Percentiles rank a stretch among this genome's conserved stretches.
These are phyloP conservation scores for Austroboletus rostrupii DNA, from an alignment of 1,284 basidiomycete species.

Conservation along the genomic window DNA sequence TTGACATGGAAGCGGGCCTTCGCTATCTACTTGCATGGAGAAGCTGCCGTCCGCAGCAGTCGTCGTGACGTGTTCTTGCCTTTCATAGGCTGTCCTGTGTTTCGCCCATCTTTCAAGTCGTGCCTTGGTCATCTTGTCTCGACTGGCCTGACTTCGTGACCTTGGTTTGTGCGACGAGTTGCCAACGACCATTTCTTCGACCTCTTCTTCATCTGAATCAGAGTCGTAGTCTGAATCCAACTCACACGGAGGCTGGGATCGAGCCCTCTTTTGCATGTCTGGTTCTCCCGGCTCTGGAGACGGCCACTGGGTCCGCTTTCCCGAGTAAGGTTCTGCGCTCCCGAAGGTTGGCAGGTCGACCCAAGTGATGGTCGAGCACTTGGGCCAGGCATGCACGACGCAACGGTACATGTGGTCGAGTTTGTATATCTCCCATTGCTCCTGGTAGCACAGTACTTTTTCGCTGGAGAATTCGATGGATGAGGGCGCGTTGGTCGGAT, in stretches of 20 bases:
- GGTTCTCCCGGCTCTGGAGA: constrained; percentile 18
- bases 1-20: constrained; percentile 14
- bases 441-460: constrained; percentile 51
- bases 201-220: constrained; percentile 52
- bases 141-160: constrained; percentile 14
- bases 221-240: constrained; percentile 24
- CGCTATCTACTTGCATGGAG: constrained; percentile 29
- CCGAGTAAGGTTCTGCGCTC: constrained; percentile 12
- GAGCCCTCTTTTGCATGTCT: constrained; percentile 25
- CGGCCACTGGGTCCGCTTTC: constrained; percentile 31
- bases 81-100: constrained; percentile 16
- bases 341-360: constrained; percentile 15
- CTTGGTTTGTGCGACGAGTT: constrained; percentile 23
- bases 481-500: constrained; percentile 8
- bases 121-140: constrained; percentile 24
- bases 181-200: constrained; percentile 55
- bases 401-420: constrained; percentile 69
- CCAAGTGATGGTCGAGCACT: constrained; percentile 39
- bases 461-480: constrained; percentile 35
- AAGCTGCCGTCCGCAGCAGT: constrained; percentile 25
- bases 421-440: constrained; percentile 82
- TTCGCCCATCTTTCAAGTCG: constrained; percentile 27
- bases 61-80: constrained; percentile 9
- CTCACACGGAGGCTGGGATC: constrained; percentile 14
- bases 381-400: constrained; percentile 44